These are phyloP conservation scores for Drechmeria coniospora DNA, from an alignment of 2,329 filamentous ascomycete species.

Conservation along the genomic window DNA sequence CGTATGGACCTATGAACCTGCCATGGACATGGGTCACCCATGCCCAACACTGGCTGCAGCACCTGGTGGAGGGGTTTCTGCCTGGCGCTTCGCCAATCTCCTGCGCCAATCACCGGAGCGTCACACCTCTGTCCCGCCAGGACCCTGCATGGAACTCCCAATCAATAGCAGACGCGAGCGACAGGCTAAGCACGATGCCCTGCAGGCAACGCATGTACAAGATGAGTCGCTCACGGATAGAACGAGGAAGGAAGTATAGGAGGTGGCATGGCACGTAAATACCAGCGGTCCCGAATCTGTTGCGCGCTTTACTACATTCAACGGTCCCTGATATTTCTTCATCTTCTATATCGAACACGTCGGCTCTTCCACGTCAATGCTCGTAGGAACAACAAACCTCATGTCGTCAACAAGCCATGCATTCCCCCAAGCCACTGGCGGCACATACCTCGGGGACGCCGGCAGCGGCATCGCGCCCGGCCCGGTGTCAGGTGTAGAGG, in stretches of 20 bases:
- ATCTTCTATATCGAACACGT: no score
- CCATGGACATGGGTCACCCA: no score
- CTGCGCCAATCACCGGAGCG: slow-evolving; percentile 13
- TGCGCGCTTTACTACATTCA: no score
- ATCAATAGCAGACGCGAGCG: slow-evolving; percentile 1
- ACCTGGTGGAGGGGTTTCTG: slow-evolving; percentile 7
- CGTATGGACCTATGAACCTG: no score
- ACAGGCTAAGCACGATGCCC: slow-evolving; percentile 1
- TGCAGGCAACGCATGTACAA: slow-evolving; percentile 9
- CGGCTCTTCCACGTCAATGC: no score
- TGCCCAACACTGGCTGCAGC: slow-evolving; percentile 14
- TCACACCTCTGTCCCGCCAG: no score
- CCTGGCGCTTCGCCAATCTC: slow-evolving; percentile 14
- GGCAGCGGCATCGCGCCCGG: slow-evolving; percentile 19
- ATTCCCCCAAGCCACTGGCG: slow-evolving; percentile 30
- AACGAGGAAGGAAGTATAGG: neutral
- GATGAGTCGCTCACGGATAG: neutral
- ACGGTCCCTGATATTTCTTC: neutral
- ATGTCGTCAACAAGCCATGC: slow-evolving; percentile 24
- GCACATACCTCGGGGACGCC: slow-evolving; percentile 19
- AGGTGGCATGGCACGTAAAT: slow-evolving; percentile 1
- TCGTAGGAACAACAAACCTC: slow-evolving; percentile 6
- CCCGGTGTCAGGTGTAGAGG: slow-evolving; percentile 30
- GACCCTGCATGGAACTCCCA: neutral
- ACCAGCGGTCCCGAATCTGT: neutral